Base-by-base conservation (phyloP, 2,329 filamentous ascomycete species). In the Botrytis galanthina region DNA sequence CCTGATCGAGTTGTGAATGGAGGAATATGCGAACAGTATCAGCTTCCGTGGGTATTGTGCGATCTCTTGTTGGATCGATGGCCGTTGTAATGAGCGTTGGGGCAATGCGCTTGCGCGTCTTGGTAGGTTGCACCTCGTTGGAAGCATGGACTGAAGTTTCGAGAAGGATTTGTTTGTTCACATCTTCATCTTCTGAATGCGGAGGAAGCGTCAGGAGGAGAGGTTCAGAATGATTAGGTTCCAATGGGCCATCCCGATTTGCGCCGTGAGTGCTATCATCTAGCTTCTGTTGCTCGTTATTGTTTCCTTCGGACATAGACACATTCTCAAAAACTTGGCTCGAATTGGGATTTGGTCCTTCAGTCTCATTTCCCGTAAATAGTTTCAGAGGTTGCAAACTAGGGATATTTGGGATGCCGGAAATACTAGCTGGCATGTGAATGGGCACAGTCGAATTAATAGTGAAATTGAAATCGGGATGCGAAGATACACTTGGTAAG, bases 71-170 rank as follows among this genome's bases (percentile, higher is more conserved):
- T 29, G 70, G 66, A 68, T 78, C 76, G 62, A 80, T 74, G 18
- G 46, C 70, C 20, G 77, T 61, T 16, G 79, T 77, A n/a, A 81
- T 51, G 1, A 79, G 73, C 32, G 77, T 81, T 35, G 80, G 78
- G 16, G 78, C 79, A 37, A 83, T 75, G 69, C 81, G 76, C 74
- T 80, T 82, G 71, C 77, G 78, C 71, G 82, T 81, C 71, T 80
- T 80, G 32, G 67, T 73, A 62, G 46, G 37, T 39, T 51, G 57
- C 35, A 66, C 70, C 22, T 35, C 46, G 54, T 67, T 29, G 10
- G 14, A n/a, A 42, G 37, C 22, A 32, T 48, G n/a, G 2, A 35
- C 20, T 46, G 39, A 42, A 48, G 18, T 4, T 20, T 46, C 26
- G 29, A 29, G n/a, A 8, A 22, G 54, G 22, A 61, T 46, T 22